A percentile compares a stretch with the other conserved stretches of the same genome.
Evolutionary conservation across 225 moss, liverwort and hornwort species (phyloP).

Genomic region (Pseudoscleropodium purum): DNA sequence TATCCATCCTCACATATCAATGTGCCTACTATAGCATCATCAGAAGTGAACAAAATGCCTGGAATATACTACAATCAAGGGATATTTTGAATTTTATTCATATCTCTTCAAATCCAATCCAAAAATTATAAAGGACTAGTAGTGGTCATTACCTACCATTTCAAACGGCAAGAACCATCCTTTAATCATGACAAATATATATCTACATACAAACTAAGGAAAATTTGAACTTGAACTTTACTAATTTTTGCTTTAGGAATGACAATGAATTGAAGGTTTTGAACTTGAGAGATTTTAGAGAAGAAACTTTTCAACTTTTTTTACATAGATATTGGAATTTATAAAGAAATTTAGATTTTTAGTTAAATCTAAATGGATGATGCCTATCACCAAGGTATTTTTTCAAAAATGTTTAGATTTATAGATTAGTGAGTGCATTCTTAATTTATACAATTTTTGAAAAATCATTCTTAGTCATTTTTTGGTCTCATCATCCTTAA

Average conservation of each 20-base stretch:
- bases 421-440: background rate
- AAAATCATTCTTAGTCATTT: background rate
- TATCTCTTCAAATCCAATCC: background rate
- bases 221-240: background rate
- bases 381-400: fast-evolving
- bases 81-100: background rate
- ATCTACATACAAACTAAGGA: background rate
- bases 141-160: background rate
- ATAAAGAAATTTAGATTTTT: background rate
- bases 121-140: background rate
- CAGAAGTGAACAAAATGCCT: background rate
- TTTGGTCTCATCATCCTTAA: fast-evolving
- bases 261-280: background rate
- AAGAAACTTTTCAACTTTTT: background rate
- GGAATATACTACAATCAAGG: fast-evolving
- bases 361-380: fast-evolving
- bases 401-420: background rate
- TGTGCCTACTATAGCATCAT: background rate
- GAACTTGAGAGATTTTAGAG: background rate
- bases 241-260: background rate
- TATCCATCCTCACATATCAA: background rate
- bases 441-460: background rate
- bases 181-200: fast-evolving
- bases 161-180: fast-evolving
- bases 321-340: background rate